Evolutionary conservation across 2,329 filamentous ascomycete species (phyloP), one percentile per base, ranked within the genome.

Genomic region (Ophiostoma australiae): DNA sequence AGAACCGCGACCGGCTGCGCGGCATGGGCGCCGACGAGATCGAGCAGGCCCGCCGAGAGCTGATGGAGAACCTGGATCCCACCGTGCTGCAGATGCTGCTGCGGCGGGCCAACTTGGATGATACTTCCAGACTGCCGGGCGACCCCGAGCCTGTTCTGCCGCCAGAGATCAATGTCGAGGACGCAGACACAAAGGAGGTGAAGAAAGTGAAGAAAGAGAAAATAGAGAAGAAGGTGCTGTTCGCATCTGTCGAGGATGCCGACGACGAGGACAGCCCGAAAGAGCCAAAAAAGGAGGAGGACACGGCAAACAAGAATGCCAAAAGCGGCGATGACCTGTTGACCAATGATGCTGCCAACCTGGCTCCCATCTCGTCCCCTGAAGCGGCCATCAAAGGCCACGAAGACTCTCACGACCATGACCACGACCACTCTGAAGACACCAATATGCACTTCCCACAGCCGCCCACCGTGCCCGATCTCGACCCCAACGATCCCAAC

Each of bases 1-100:
- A 98, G 78, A 99, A 98, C 77, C 87, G 82, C 65, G 85, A 88
- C 72, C 87, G 86, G 72, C 79, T 99, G 67, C 89, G 89, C 17
- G 83, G 84, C 35, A 97, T 99, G 95, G 91, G 91, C 1, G 82
- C 87, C 0, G 86, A 88, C 52, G 92, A 97, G 79, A 97, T 98
- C 72, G 89, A 91, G 73, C 84, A 90, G 75, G 93, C 95, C 72
- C 87, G 90, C 63, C 84, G 88, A 72, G 94, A 98, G 75, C 82
- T 99, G n/a, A 84, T 97, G 78, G 85, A 84, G n/a, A 88, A 86
- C 8, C 80, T 98, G 70, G 90, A 92, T 73, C 90, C 93, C 1
- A 86, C 86, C 0, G 81, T 97, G 41, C 83, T 99, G 6, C 86
- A 97, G 77, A 88, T 88, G 75, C 83, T 99, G 23, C 84, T 98